phyloP scores from a whole-genome alignment of 129 eudicot species.

The Calendula officinalis region DNA sequence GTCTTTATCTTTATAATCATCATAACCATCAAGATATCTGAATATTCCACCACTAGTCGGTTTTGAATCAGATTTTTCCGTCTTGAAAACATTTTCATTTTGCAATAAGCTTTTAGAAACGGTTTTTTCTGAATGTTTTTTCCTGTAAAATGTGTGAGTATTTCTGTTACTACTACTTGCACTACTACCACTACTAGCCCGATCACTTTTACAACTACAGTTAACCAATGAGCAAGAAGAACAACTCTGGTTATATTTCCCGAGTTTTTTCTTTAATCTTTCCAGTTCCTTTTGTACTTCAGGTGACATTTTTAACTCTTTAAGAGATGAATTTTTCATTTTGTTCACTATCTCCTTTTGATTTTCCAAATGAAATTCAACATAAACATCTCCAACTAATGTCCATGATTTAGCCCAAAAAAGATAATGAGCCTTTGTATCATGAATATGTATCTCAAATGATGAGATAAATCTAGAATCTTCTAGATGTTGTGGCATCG shows the following conservation, averaged over 20 bases:
- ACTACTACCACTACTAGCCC: slow-evolving; percentile 93
- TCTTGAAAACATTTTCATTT: slow-evolving; percentile 24
- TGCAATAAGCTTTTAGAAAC: slow-evolving; percentile 31
- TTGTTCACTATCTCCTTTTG: slow-evolving; percentile 44
- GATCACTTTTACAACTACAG: slow-evolving; percentile 94
- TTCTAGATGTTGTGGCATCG: slow-evolving; percentile 87
- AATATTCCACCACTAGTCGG: slow-evolving; percentile 74
- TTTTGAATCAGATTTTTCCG: slow-evolving; percentile 28
- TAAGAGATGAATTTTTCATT: slow-evolving; percentile 35
- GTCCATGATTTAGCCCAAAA: slow-evolving; percentile 98
- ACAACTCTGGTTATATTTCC: slow-evolving; percentile 66
- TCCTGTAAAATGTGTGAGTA: slow-evolving; percentile 31
- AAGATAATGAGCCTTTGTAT: slow-evolving; percentile 47
- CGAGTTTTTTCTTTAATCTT: slow-evolving; percentile 90
- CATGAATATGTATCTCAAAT: slow-evolving; percentile 26
- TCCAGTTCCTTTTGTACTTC: slow-evolving; percentile 79
- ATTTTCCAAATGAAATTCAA: slow-evolving; percentile 58
- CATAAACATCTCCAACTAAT: slow-evolving; percentile 82
- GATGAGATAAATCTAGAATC: slow-evolving; percentile 66
- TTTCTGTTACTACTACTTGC: slow-evolving; percentile 77
- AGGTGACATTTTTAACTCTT: slow-evolving; percentile 73
- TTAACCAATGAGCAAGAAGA: slow-evolving; percentile 77
- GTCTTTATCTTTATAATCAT: slow-evolving; percentile 51
- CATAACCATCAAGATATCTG: slow-evolving; percentile 52
- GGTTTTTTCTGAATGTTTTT: slow-evolving; percentile 53